These are phyloP conservation scores for Adansonia rubrostipa DNA, from an alignment of 441 rosid species.

Conservation along the genomic window DNA sequence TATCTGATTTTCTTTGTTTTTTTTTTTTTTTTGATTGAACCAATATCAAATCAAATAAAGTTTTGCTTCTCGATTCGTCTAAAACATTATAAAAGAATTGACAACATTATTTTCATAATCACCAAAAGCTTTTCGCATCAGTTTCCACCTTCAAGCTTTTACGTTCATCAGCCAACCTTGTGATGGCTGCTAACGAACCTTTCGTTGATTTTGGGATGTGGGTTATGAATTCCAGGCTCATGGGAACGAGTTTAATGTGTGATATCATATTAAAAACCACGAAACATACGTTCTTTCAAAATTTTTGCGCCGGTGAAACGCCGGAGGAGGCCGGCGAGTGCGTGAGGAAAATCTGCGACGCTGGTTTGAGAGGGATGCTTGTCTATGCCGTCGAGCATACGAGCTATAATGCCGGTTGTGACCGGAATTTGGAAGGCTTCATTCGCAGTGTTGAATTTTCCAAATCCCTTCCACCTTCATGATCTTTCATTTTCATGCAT, in stretches of 20 bases:
- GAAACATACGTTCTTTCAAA: conserved; percentile 63
- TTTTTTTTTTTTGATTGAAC: too few species aligned
- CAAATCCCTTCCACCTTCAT: conserved; percentile 59
- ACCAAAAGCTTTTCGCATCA: conserved; percentile 51
- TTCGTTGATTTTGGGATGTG: conserved; percentile 71
- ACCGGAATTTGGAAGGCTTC: conserved; percentile 58
- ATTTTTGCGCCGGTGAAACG: conserved; percentile 81
- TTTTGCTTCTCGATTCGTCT: too few species aligned
- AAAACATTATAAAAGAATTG: too few species aligned
- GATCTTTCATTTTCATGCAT: not conserved
- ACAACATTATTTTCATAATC: conserved; percentile 30
- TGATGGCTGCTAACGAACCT: conserved; percentile 55
- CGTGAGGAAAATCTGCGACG: conserved; percentile 44
- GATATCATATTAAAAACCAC: conserved; percentile 41
- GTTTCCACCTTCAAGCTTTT: conserved; percentile 51
- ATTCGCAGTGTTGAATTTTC: conserved; percentile 56
- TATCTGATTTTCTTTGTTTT: too few species aligned
- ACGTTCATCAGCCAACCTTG: conserved; percentile 57
- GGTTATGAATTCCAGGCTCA: conserved; percentile 70
- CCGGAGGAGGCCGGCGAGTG: conserved; percentile 43
- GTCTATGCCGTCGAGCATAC: conserved; percentile 74
- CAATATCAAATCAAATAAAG: too few species aligned
- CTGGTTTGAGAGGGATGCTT: conserved; percentile 75
- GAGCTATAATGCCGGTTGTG: conserved; percentile 54
- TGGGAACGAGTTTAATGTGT: conserved; percentile 45